A percentile compares a stretch with the other conserved stretches of the same genome.
Evolutionary conservation across 345 rosid genomes (phyloP).

Genomic region (Populus nigra): DNA sequence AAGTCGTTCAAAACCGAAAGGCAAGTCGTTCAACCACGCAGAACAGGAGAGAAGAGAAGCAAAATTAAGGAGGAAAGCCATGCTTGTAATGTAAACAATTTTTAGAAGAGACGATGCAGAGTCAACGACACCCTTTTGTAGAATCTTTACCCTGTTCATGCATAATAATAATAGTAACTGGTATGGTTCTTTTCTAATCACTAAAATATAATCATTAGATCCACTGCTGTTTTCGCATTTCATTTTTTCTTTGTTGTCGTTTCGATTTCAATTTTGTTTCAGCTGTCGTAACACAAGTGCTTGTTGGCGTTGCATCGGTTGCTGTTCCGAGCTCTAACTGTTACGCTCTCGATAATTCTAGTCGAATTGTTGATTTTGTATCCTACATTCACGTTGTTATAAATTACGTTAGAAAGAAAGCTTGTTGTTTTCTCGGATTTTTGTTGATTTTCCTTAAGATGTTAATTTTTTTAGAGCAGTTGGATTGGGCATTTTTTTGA

Average conservation of each 20-base stretch:
- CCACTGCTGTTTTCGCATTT: not conserved
- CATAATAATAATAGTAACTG: not conserved
- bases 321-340: slow-evolving; percentile 66
- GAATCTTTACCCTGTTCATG: slow-evolving; percentile 1
- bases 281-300: slow-evolving; percentile 44
- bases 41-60: too few relatives aligned
- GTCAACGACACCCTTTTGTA: not conserved
- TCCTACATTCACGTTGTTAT: slow-evolving; percentile 38
- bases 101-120: slow-evolving; percentile 5
- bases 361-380: slow-evolving; percentile 92
- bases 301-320: slow-evolving; percentile 39
- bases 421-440: not conserved
- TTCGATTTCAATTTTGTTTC: slow-evolving; percentile 1
- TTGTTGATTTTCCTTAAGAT: slow-evolving; percentile 43
- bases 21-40: not conserved
- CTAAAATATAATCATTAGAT: not conserved
- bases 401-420: not conserved
- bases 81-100: not conserved
- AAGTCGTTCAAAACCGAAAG: too few relatives aligned
- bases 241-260: not conserved
- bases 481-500: slow-evolving; percentile 64
- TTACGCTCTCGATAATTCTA: slow-evolving; percentile 82
- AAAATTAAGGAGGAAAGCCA: not conserved
- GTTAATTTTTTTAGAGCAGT: slow-evolving; percentile 47
- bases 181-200: not conserved